A percentile compares a stretch with the other conserved stretches of the same genome.
Evolutionary conservation across 2,329 filamentous ascomycete species (phyloP).

Genomic region (Teratosphaeria zuluensis): DNA sequence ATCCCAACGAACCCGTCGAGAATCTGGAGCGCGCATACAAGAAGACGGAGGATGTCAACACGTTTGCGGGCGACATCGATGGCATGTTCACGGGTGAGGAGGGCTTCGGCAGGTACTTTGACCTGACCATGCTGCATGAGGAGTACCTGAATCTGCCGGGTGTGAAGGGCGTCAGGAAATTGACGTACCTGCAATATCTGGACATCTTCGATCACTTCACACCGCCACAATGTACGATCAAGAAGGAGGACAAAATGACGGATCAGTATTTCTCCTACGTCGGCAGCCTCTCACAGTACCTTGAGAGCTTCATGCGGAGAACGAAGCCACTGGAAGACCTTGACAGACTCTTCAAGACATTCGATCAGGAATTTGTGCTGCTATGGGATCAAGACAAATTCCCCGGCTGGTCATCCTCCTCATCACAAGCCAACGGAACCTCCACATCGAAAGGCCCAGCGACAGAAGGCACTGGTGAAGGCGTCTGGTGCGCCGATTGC

Average conservation of each 20-base stretch:
- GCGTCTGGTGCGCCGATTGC: slow-evolving; percentile 82
- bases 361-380: slow-evolving; percentile 75
- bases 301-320: slow-evolving; percentile 79
- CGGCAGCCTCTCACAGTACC: slow-evolving; percentile 66
- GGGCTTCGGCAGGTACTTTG: slow-evolving; percentile 83
- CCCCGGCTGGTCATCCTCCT: slow-evolving; percentile 60
- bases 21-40: slow-evolving; percentile 92
- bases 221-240: slow-evolving; percentile 62
- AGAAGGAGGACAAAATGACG: slow-evolving; percentile 74
- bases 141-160: slow-evolving; percentile 81
- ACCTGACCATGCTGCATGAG: slow-evolving; percentile 76
- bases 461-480: slow-evolving; percentile 52
- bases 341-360: slow-evolving; percentile 63
- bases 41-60: slow-evolving; percentile 49
- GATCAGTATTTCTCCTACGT: slow-evolving; percentile 90
- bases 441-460: slow-evolving; percentile 26
- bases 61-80: slow-evolving; percentile 56
- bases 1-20: slow-evolving; percentile 90
- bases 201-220: slow-evolving; percentile 83
- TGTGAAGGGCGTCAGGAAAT: slow-evolving; percentile 54
- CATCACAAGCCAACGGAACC: slow-evolving; percentile 13
- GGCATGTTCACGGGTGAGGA: slow-evolving; percentile 94
- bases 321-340: slow-evolving; percentile 80
- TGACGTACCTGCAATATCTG: slow-evolving; percentile 87
- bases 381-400: slow-evolving; percentile 74